Evolutionary conservation across 352 stramenopile species (phyloP), one percentile per base, ranked within the genome.

Genomic region (Discostella stelligera): DNA sequence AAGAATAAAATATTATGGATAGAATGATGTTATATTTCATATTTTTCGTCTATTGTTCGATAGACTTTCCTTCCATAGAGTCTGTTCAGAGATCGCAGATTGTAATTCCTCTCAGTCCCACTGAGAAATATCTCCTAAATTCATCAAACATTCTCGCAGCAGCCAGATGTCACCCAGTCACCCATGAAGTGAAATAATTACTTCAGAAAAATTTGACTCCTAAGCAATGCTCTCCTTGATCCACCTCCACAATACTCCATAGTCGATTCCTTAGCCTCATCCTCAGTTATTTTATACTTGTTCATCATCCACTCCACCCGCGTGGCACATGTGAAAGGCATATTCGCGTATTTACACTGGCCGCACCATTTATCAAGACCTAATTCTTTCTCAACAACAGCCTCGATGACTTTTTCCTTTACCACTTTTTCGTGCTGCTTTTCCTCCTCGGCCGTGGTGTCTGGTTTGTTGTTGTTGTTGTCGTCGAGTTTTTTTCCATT

Each of bases 321-420:
- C 7, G 61, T 50, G 46, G 41, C 44, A 55, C 66, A 74, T 20
- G 4, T 52, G 30, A 53, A 44, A 32, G 27, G 7, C 18, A 30
- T 64, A 7, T 64, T 2, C 7, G 30, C 14, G 50, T 46, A 78
- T 39, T 30, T 60, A 32, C 70, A 78, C 39, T 44, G 41, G 10
- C 41, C 61, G 41, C 70, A 78, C 21, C 41, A 78, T 13, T 68
- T 66, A 55, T 78, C 70, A 20, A 78, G 30, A 32, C 70, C 70
- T 30, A 72, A 67, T 58, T 72, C 62, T 23, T 78, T 71, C 11
- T 78, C 62, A 20, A 78, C 44, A 18, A 71, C 54, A 13, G 59
- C 25, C 64, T 72, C 70, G n/a, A 78, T 60, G 4, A 78, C 46
- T 30, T 62, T 44, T 44, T 78, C 62, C 50, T 71, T 65, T 25